Evolutionary conservation across 2,329 filamentous ascomycete species (phyloP), one percentile per base, ranked within the genome.

Genomic region (Thielaviopsis musarum): DNA sequence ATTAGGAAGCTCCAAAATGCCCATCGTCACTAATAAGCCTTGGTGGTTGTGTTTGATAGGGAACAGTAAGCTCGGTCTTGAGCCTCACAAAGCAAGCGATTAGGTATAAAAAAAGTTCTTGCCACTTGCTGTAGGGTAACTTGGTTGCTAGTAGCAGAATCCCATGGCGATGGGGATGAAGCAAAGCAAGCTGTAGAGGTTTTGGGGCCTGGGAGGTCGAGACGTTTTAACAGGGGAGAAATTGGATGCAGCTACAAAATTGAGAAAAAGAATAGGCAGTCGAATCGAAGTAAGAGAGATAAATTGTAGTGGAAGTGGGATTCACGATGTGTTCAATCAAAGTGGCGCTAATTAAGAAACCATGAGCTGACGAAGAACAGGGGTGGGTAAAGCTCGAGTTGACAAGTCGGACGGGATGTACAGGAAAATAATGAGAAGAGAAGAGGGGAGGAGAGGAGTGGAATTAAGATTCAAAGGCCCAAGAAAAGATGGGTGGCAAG

Each of bases 1-100:
- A 41, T 51, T 41, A 24, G 57, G 57, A 21, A 58, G 30, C 13
- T 58, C 57, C n/a, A 41, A 34, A 26, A 58, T 49, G 19, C 57
- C 57, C 48, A 54, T 52, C 30, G 49, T 19, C 52, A 52, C 24
- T 38, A 51, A 15, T 15, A 54, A 30, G 15, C 12, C 28, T 28
- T n/a, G 24, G 22, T 24, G 28, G 21, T 15, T 2, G n/a, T 28
- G 55, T 21, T 17, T 5, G 38, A 45, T n/a, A 30, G 51, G 51
- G 48, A 24, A 19, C 10, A n/a, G 38, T 34, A 34, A 34, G 30
- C 30, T 34, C 7, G 10, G 30, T 58, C 28, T 21, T 34, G 49
- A 21, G 48, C 22, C 30, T 9, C 30, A 34, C 30, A 34, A 5
- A 12, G 30, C 30, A 34, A 12, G 10, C 30, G 10, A 34, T 34